Percentiles rank a stretch among this genome's conserved stretches.
These are phyloP conservation scores for Canavalia gladiata DNA, from an alignment of 306 rosid species.

Conservation along the genomic window DNA sequence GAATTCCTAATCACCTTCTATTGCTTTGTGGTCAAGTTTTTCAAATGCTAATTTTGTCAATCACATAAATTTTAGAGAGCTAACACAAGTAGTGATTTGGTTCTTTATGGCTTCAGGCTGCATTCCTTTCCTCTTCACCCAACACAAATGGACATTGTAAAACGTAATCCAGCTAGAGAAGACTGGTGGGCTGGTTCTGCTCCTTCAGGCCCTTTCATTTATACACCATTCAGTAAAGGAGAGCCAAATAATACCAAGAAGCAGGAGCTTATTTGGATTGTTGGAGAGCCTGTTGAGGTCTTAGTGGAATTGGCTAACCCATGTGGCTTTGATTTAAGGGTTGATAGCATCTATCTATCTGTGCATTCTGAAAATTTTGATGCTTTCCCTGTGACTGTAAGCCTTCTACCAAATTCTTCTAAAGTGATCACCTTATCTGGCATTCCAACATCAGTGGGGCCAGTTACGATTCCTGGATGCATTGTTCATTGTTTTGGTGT, in stretches of 20 bases:
- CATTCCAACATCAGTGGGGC: slow-evolving; percentile 88
- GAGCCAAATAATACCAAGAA: slow-evolving; percentile 75
- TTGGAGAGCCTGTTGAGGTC: slow-evolving; percentile 95
- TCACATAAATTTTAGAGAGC: slow-evolving; percentile 37
- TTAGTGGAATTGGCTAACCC: slow-evolving; percentile 97
- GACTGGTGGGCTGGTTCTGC: slow-evolving; percentile 99
- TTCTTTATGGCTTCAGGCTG: slow-evolving; percentile 63
- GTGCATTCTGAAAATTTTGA: slow-evolving; percentile 93
- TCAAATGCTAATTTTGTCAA: slow-evolving; percentile 31
- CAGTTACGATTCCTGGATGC: slow-evolving; percentile 89
- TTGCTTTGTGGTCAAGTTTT: slow-evolving; percentile 34
- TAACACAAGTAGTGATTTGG: slow-evolving; percentile 36
- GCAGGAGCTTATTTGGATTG: slow-evolving; percentile 87
- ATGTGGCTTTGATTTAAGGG: slow-evolving; percentile 94
- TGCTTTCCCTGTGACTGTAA: slow-evolving; percentile 86
- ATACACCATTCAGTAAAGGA: slow-evolving; percentile 97
- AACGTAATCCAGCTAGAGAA: slow-evolving; percentile 88
- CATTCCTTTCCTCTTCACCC: slow-evolving; percentile 91
- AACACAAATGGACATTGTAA: slow-evolving; percentile 87
- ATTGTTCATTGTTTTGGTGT: slow-evolving; percentile 97
- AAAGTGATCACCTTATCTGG: slow-evolving; percentile 93
- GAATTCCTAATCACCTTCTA: slow-evolving; percentile 24
- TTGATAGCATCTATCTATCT: slow-evolving; percentile 93
- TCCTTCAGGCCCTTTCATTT: slow-evolving; percentile 95
- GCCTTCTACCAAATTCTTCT: slow-evolving; percentile 91